Evolutionary conservation across 2,329 filamentous ascomycete species (phyloP).

Genomic region (Blastomyces gilchristii): DNA sequence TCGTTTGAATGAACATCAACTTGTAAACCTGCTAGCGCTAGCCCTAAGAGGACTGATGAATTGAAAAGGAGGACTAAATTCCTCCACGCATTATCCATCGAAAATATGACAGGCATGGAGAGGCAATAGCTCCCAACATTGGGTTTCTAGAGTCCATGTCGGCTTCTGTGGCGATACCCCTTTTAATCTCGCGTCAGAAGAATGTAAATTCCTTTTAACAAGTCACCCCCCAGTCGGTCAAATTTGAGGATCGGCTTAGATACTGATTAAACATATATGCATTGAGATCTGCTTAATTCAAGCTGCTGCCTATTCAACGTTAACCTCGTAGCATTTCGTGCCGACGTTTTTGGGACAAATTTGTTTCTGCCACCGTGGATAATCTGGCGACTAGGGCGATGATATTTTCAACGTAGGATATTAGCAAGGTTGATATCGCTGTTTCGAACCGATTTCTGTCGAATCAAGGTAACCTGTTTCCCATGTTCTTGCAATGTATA

Average conservation of each 20-base stretch:
- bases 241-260: not conserved
- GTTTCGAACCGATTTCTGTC: not conserved
- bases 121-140: too few relatives aligned
- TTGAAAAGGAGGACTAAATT: not conserved
- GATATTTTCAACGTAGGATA: not conserved
- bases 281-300: not conserved
- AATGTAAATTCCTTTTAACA: not conserved
- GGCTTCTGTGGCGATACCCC: not conserved
- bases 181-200: not conserved
- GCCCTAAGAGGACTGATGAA: too few relatives aligned
- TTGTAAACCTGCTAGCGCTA: too few relatives aligned
- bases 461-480: not conserved
- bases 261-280: not conserved
- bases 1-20: too few relatives aligned
- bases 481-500: not conserved
- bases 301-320: not conserved
- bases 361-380: not conserved
- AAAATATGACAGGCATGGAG: not conserved
- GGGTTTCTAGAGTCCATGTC: not conserved
- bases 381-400: not conserved
- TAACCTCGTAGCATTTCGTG: not conserved
- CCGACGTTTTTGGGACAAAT: not conserved
- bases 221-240: not conserved
- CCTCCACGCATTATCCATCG: not conserved
- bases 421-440: not conserved